Evolutionary conservation across 306 rosid species (phyloP).

Genomic region (Argentina anserina): DNA sequence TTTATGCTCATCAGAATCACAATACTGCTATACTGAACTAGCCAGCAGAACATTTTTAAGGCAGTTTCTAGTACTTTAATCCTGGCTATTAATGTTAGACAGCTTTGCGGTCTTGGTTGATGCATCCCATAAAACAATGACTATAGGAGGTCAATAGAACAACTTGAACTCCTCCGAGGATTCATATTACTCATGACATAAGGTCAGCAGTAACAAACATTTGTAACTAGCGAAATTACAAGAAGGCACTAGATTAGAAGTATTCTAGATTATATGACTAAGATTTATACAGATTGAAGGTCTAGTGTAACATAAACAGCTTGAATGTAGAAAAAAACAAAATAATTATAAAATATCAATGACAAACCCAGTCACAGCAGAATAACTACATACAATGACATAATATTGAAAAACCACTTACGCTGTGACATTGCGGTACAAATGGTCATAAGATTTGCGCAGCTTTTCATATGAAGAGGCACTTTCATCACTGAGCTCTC

Average conservation of each 20-base stretch:
- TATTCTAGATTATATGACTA: not conserved
- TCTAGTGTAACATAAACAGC: not conserved
- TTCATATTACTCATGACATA: not conserved
- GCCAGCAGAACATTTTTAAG: not conserved
- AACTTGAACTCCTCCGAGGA: not conserved
- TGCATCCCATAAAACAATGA: not conserved
- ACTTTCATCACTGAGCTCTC: conserved; percentile 92
- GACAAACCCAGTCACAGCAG: not conserved
- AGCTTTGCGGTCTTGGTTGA: not conserved
- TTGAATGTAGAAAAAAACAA: not conserved
- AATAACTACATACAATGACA: conserved; percentile 15
- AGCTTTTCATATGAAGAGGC: conserved; percentile 84
- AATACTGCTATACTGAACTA: not conserved
- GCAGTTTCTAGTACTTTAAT: not conserved
- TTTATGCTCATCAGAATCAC: not conserved
- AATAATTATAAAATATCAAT: not conserved
- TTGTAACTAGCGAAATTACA: not conserved
- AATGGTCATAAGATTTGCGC: conserved; percentile 88
- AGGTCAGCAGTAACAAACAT: not conserved
- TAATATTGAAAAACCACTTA: conserved; percentile 42
- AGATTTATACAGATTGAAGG: not conserved
- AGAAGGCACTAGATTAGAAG: not conserved
- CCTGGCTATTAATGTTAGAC: not conserved
- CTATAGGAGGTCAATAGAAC: not conserved
- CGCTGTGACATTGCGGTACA: conserved; percentile 90